These are phyloP conservation scores for Oenanthe javanica DNA, from an alignment of 140 eudicot species.

Conservation along the genomic window DNA sequence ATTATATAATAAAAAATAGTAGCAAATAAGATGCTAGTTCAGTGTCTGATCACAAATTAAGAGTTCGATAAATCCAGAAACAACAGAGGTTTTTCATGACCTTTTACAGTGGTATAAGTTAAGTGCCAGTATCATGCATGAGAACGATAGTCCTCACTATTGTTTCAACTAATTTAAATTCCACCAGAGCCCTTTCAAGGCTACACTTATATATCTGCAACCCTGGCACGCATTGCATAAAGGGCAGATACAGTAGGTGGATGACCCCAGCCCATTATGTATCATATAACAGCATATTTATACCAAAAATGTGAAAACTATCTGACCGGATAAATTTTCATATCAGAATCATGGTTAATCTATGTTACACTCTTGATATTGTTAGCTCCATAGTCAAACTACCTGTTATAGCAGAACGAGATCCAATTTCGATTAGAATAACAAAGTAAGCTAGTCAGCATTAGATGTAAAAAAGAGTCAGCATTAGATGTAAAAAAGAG, in stretches of 20 bases:
- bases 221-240: neutral
- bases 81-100: slow-evolving; percentile 11
- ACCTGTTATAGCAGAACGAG: slow-evolving; percentile 54
- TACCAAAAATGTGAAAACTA: slow-evolving; percentile 18
- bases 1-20: neutral
- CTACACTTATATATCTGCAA: neutral
- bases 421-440: slow-evolving; percentile 23
- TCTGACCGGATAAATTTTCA: slow-evolving; percentile 9
- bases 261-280: slow-evolving; percentile 10
- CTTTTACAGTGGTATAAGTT: neutral
- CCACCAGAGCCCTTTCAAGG: neutral
- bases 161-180: neutral
- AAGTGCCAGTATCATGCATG: slow-evolving; percentile 3
- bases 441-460: slow-evolving; percentile 10
- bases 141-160: neutral
- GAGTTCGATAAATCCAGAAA: slow-evolving; percentile 1
- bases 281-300: slow-evolving; percentile 13
- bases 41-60: neutral
- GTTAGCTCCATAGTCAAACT: slow-evolving; percentile 45
- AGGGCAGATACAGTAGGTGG: neutral
- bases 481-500: slow-evolving; percentile 29
- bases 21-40: slow-evolving; percentile 15
- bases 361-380: slow-evolving; percentile 31
- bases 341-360: slow-evolving; percentile 26
- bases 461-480: slow-evolving; percentile 25